Evolutionary conservation across 495 filamentous ascomycete species (phyloP).

Genomic region (Penicillium lividum): DNA sequence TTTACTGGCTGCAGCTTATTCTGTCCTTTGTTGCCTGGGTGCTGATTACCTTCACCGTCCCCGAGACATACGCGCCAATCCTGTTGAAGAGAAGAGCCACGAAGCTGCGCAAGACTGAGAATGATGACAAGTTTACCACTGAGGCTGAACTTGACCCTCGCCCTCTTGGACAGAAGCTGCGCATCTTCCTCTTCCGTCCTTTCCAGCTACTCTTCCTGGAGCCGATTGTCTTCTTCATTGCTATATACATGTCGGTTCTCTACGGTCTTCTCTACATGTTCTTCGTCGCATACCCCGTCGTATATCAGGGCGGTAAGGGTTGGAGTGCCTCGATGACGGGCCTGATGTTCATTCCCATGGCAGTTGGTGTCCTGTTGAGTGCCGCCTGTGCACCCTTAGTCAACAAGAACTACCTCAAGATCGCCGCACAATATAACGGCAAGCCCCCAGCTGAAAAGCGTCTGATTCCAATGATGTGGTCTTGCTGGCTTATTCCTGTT

Average conservation of each 20-base stretch:
- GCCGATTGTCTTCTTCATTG: slow-evolving; percentile 75
- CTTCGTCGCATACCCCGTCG: slow-evolving; percentile 75
- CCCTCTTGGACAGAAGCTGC: slow-evolving; percentile 60
- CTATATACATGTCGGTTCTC: slow-evolving; percentile 75
- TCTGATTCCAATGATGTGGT: slow-evolving; percentile 82
- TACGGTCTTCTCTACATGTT: slow-evolving; percentile 84
- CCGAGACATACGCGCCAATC: slow-evolving; percentile 77
- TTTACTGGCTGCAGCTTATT: slow-evolving; percentile 84
- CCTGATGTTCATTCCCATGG: slow-evolving; percentile 78
- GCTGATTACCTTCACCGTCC: slow-evolving; percentile 75
- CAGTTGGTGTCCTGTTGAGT: slow-evolving; percentile 64
- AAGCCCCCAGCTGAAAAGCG: slow-evolving; percentile 73
- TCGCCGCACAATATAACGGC: slow-evolving; percentile 59
- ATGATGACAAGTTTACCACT: slow-evolving; percentile 64
- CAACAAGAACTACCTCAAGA: slow-evolving; percentile 73
- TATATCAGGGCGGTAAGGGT: slow-evolving; percentile 74
- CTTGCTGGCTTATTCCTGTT: slow-evolving; percentile 76
- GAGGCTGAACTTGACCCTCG: slow-evolving; percentile 72
- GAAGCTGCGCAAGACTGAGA: slow-evolving; percentile 68
- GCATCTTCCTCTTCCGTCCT: slow-evolving; percentile 69
- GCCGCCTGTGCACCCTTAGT: slow-evolving; percentile 68
- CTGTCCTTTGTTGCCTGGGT: slow-evolving; percentile 64
- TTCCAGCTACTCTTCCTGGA: slow-evolving; percentile 80
- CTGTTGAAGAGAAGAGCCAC: slow-evolving; percentile 64
- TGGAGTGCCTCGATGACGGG: slow-evolving; percentile 71